Evolutionary conservation across 1,284 basidiomycete species (phyloP).

Genomic region (Malassezia furfur): DNA sequence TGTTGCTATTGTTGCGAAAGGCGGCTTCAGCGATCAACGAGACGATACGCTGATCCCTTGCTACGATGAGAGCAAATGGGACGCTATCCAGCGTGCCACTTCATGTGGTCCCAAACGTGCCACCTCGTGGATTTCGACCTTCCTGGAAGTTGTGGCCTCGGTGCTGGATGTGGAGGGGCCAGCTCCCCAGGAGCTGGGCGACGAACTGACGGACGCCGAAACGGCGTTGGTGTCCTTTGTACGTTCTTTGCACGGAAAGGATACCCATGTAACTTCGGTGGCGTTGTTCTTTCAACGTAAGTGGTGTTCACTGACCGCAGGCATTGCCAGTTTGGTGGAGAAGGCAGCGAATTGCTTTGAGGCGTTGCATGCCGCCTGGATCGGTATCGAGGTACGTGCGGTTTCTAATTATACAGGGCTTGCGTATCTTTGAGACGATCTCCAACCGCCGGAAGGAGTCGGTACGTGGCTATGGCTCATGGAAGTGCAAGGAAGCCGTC

Average conservation of each 20-base stretch:
- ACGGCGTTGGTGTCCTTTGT: neutral
- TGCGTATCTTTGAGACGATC: neutral
- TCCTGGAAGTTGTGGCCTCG: constrained; percentile 6
- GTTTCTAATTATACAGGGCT: neutral
- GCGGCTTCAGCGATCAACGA: constrained; percentile 5
- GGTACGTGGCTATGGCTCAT: neutral
- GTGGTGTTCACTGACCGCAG: neutral
- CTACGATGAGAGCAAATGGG: neutral
- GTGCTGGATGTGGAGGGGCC: neutral
- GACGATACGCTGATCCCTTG: constrained; percentile 1
- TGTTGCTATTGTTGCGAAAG: neutral
- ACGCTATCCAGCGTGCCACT: neutral
- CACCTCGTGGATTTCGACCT: neutral
- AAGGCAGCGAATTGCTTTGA: neutral
- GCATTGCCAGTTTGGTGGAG: neutral
- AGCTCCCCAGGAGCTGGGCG: neutral
- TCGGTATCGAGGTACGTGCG: constrained; percentile 8
- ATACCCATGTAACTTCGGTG: neutral
- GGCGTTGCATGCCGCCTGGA: constrained; percentile 13
- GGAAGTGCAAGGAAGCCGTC: neutral
- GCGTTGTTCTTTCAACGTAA: constrained; percentile 1
- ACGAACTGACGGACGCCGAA: constrained; percentile 3
- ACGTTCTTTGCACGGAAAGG: neutral
- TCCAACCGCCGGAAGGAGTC: neutral
- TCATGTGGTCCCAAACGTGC: neutral